Base-by-base conservation (phyloP, 2,329 filamentous ascomycete species). In the Pezicula radicicola region DNA sequence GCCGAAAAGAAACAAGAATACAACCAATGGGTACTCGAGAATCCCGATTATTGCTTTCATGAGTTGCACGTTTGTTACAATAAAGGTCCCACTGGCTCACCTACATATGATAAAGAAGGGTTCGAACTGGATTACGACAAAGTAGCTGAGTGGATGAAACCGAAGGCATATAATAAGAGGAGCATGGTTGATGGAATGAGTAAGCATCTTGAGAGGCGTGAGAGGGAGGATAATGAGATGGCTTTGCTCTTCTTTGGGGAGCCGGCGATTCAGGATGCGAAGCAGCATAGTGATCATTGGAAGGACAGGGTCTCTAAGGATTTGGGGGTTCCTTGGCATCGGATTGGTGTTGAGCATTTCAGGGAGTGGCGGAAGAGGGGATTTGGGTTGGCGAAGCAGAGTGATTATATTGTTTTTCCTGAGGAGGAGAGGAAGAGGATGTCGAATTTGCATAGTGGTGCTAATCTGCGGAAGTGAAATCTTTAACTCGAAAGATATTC, bases 41-140 rank as follows among this genome's bases (percentile, higher is more conserved):
- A 50, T 27, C 33, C 40, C 28, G 36, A 19, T 13, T 46, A 53
- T 37, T 6, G 12, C 13, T 53, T 53, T 41, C 46, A 53, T 21
- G 40, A 48, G 75, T 44, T 72, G 75, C 0, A 74, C 83, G 27
- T 80, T 72, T 54, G 56, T 60, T 2, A 63, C 68, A 12, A 73
- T 70, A n/a, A 75, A 77, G 53, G 68, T 67, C 40, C 67, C 70
- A 7, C 69, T 83, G 55, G 57, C 27, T 55, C 57, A 4, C 55
- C 57, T 1, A 57, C 57, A 9, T 58, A 53, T 7, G 65, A 71
- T 4, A 57, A 66, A 1, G 63, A 84, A 10, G 64, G 73, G 10
- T 66, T 73, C 30, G 67, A 68, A 4, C 65, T 71, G 8, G 65
- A 70, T 19, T 62, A 79, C 16, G 60, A 66, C 0, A 67, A 69